phyloP scores from a whole-genome alignment of 2,329 filamentous ascomycete species.

The Dothistroma septosporum region DNA sequence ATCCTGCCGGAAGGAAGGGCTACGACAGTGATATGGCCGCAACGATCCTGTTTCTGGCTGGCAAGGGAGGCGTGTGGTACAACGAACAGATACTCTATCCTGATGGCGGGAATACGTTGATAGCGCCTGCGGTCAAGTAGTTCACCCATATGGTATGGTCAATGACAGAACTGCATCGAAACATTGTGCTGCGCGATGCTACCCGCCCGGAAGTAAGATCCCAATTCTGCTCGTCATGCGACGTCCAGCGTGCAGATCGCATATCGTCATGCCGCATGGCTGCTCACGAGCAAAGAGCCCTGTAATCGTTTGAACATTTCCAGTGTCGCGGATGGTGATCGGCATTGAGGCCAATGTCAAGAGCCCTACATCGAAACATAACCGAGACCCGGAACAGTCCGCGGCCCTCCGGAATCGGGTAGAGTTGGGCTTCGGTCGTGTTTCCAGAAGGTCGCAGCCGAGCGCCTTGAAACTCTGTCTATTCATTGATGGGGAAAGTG shows the following conservation, averaged over 20 bases:
- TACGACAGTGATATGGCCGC: constrained; percentile 51
- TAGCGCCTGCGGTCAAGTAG: constrained; percentile 6
- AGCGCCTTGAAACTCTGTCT: background rate
- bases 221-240: too few species aligned
- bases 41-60: constrained; percentile 49
- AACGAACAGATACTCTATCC: constrained; percentile 53
- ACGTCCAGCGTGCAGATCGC: too few species aligned
- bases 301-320: background rate
- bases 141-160: too few species aligned
- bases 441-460: background rate
- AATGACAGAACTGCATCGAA: too few species aligned
- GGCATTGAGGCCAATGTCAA: background rate
- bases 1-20: constrained; percentile 44
- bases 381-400: background rate
- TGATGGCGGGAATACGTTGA: constrained; percentile 35
- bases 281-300: background rate
- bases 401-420: background rate
- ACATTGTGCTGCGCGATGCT: too few species aligned
- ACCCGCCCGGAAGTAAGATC: too few species aligned
- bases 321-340: background rate
- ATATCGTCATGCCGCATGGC: too few species aligned
- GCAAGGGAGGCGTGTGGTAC: constrained; percentile 49
- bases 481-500: background rate
- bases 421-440: background rate
- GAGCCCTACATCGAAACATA: background rate